These are phyloP conservation scores for Canavalia ensiformis DNA, from an alignment of 306 rosid species.

Conservation along the genomic window DNA sequence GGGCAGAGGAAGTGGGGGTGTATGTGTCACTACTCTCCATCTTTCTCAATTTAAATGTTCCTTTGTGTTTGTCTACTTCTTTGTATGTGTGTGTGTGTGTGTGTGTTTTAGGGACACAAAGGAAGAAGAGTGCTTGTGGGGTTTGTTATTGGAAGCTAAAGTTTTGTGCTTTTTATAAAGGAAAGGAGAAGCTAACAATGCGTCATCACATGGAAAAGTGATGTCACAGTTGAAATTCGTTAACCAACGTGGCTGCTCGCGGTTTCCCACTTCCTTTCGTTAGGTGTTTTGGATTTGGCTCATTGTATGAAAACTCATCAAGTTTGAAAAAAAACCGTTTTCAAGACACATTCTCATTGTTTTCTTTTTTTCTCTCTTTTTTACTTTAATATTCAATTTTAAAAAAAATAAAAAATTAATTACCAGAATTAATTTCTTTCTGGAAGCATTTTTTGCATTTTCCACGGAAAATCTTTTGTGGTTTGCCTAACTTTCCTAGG, in stretches of 20 bases:
- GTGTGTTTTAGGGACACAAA: constrained; percentile 2
- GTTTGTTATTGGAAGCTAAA: constrained; percentile 43
- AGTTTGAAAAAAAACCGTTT: constrained; percentile 50
- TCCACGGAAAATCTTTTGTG: constrained; percentile 38
- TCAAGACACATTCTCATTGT: constrained; percentile 6
- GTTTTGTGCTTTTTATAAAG: constrained; percentile 48
- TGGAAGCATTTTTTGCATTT: constrained; percentile 35
- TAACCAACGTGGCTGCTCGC: constrained; percentile 54
- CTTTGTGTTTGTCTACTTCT: constrained; percentile 29
- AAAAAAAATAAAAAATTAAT: not conserved
- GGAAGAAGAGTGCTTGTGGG: constrained; percentile 39
- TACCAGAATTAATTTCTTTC: constrained; percentile 11
- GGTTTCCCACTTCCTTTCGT: constrained; percentile 53
- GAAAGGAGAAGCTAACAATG: not conserved
- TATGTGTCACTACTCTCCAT: constrained; percentile 65
- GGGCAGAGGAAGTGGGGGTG: constrained; percentile 51
- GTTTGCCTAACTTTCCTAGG: constrained; percentile 58
- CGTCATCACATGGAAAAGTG: constrained; percentile 46
- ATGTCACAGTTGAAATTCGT: constrained; percentile 51
- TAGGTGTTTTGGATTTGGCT: constrained; percentile 62
- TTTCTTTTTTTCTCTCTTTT: not conserved
- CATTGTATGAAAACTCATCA: constrained; percentile 51
- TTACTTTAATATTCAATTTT: not conserved
- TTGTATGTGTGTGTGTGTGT: not conserved
- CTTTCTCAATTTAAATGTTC: constrained; percentile 1